These are phyloP conservation scores for Dryas integrifolia DNA, from an alignment of 331 rosid genomes.

Conservation along the genomic window DNA sequence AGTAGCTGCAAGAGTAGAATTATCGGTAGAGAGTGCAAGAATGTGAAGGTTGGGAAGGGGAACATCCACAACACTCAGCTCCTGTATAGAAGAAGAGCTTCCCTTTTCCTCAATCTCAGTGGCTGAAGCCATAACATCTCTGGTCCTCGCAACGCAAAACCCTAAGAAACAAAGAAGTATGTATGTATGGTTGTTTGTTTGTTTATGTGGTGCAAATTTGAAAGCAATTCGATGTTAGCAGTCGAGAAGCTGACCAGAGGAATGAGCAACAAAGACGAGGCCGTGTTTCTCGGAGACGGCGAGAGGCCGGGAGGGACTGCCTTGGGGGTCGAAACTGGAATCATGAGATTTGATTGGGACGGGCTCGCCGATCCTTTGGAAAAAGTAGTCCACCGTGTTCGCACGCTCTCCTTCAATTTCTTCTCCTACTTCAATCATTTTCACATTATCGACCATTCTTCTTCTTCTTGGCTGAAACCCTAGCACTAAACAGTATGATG, in stretches of 20 bases:
- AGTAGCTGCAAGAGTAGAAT: conserved; percentile 48
- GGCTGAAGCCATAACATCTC: conserved; percentile 64
- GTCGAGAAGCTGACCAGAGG: conserved; percentile 39
- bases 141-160: conserved; percentile 62
- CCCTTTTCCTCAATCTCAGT: conserved; percentile 47
- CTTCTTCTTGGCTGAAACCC: conserved; percentile 5
- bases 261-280: conserved; percentile 61
- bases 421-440: conserved; percentile 35
- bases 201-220: neutral
- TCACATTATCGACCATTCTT: neutral
- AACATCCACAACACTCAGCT: conserved; percentile 55
- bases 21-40: conserved; percentile 51
- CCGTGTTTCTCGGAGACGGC: conserved; percentile 63
- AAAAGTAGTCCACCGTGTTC: conserved; percentile 49
- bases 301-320: conserved; percentile 64
- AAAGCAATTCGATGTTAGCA: neutral
- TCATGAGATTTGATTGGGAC: conserved; percentile 48
- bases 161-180: conserved; percentile 37
- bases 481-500: neutral
- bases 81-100: conserved; percentile 46
- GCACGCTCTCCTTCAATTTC: conserved; percentile 49
- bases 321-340: conserved; percentile 39
- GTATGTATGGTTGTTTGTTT: neutral
- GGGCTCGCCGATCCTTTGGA: conserved; percentile 63
- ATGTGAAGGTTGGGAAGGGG: conserved; percentile 49